These are phyloP conservation scores for Solanum chiquidenum DNA, from an alignment of 257 asterid genomes.

Conservation along the genomic window DNA sequence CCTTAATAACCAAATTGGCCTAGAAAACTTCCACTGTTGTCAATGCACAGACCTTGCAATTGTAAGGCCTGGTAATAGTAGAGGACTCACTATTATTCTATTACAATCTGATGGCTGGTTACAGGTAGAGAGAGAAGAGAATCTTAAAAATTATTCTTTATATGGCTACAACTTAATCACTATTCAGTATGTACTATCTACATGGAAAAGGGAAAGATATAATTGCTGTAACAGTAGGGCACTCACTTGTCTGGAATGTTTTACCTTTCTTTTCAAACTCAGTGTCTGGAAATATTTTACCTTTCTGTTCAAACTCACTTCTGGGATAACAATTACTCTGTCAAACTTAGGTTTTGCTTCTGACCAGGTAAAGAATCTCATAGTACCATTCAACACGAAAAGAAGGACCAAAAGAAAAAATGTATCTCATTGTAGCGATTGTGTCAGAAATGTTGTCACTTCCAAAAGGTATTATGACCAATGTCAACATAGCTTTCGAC, in stretches of 20 bases:
- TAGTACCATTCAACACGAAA: background rate
- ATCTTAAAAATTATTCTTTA: background rate
- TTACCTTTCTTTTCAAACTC: background rate
- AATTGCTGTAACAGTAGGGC: background rate
- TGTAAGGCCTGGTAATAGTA: background rate
- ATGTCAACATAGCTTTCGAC: background rate
- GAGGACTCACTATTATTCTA: background rate
- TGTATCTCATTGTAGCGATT: background rate
- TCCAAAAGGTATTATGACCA: background rate
- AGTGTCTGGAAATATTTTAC: background rate
- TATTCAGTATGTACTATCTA: background rate
- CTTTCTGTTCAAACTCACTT: background rate
- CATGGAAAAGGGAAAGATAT: background rate
- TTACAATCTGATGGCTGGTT: background rate
- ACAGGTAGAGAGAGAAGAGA: background rate
- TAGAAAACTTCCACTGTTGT: background rate
- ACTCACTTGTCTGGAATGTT: background rate
- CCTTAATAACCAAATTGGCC: background rate
- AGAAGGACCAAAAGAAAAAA: background rate
- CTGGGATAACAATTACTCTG: background rate
- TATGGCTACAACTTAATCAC: background rate
- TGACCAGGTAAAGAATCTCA: background rate
- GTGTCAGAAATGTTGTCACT: background rate
- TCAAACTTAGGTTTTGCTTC: background rate
- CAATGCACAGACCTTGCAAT: background rate